These are phyloP conservation scores for Phytomonas sp. DNA, from an alignment of 208 protist species.

Conservation along the genomic window DNA sequence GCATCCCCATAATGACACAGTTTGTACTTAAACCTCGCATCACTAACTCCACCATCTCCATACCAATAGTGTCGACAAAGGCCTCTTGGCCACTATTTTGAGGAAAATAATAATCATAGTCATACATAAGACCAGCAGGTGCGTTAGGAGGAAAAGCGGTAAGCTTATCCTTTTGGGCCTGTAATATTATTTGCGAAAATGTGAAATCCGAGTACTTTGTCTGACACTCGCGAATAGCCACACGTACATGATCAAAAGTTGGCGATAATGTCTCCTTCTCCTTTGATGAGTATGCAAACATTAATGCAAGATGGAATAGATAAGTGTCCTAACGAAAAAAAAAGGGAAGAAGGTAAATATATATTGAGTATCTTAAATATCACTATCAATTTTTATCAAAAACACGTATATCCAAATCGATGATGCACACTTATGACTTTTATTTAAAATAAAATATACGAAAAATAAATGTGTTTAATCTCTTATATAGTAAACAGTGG, in stretches of 20 bases:
- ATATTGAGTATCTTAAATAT: background rate
- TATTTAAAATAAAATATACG: constrained; percentile 11
- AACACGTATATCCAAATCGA: background rate
- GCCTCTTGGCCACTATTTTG: constrained; percentile 64
- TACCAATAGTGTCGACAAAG: constrained; percentile 67
- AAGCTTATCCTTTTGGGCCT: constrained; percentile 65
- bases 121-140: constrained; percentile 73
- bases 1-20: constrained; percentile 62
- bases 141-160: constrained; percentile 59
- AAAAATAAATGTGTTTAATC: constrained; percentile 8
- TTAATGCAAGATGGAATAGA: constrained; percentile 7
- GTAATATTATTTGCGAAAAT: constrained; percentile 46
- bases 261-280: background rate
- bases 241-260: constrained; percentile 58
- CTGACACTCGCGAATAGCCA: constrained; percentile 71
- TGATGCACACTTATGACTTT: constrained; percentile 1
- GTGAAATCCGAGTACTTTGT: constrained; percentile 54
- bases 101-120: constrained; percentile 88
- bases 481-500: background rate
- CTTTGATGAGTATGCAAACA: background rate
- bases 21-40: constrained; percentile 74
- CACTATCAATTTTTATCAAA: background rate
- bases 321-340: constrained; percentile 5
- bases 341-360: constrained; percentile 9
- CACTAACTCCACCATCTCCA: constrained; percentile 80